phyloP scores from a whole-genome alignment of 176 grass and related monocot genomes.

The Oryza meridionalis region DNA sequence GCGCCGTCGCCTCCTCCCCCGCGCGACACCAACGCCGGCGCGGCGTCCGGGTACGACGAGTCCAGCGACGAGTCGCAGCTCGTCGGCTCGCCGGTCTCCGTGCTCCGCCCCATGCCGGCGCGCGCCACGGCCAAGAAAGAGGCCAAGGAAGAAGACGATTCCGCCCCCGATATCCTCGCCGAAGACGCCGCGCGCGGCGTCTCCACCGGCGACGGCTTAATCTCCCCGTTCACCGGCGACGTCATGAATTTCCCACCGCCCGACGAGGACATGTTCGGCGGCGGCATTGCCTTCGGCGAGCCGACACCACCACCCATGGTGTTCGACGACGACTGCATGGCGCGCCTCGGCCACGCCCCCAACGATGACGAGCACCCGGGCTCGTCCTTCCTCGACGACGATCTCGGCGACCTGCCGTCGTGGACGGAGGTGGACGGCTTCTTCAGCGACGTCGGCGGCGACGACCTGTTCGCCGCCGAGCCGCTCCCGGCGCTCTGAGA shows the following conservation, averaged over 20 bases:
- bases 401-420: conserved; percentile 30
- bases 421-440: conserved; percentile 19
- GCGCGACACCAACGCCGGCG: not conserved
- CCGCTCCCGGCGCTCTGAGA: not conserved
- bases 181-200: not conserved
- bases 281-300: conserved; percentile 20
- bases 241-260: not conserved
- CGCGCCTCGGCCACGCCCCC: not conserved
- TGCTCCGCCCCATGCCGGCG: conserved; percentile 45
- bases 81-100: conserved; percentile 71
- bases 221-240: conserved; percentile 18
- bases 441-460: conserved; percentile 34
- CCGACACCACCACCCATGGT: conserved; percentile 1
- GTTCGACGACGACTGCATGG: not conserved
- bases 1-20: not conserved
- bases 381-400: conserved; percentile 41
- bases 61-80: conserved; percentile 72
- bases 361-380: not conserved
- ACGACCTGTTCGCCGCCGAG: conserved; percentile 7
- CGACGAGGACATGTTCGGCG: not conserved
- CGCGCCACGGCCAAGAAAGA: not conserved
- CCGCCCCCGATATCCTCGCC: too few relatives aligned
- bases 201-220: not conserved
- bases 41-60: conserved; percentile 32
- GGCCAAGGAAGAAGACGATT: not conserved